Evolutionary conservation across 345 rosid genomes (phyloP), one percentile per base, ranked within the genome.

Genomic region (Lumnitzera racemosa): DNA sequence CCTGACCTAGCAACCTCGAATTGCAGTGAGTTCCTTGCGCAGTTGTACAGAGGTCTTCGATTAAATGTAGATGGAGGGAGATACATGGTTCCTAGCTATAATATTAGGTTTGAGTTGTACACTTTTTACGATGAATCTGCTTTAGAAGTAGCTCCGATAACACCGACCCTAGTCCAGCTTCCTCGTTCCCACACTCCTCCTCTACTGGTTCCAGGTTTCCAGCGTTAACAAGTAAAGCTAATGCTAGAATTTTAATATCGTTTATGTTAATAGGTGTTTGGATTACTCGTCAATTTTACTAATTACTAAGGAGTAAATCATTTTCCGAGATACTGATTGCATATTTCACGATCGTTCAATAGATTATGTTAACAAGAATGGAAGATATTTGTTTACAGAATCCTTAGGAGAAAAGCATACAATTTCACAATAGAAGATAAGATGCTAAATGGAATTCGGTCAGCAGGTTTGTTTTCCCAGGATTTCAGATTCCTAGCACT

Each of bases 41-140:
- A 0, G 5, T 67, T 71, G 3, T 64, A 71, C 20, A 13, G 56
- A 4, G 5, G 2, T 27, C 43, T 74, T 16, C 77, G 72, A 1
- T 4, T 0, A 2, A 62, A 68, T 12, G 23, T 27, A 29, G 25
- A 13, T 5, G 91, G 86, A 13, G 88, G 71, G 0, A 63, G 75
- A 63, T 67, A 69, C 15, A 12, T 80, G 46, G 7, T 14, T 11
- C 31, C 80, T 0, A 85, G 86, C 59, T 85, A 83, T 59, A 71
- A 70, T 60, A 13, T 78, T 46, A 71, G 80, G 20, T 83, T 20
- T 24, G 84, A 82, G 69, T 3, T 67, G 12, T 71, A 67, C 53
- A 64, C 55, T 0, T 83, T 83, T 53, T 83, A 67, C 65, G 64
- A 74, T 25, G 79, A 61, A 53, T 12, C 51, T 47, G 16, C 65